Evolutionary conservation across 257 asterid genomes (phyloP), one percentile per base, ranked within the genome.

Genomic region (Buddleja alternifolia): DNA sequence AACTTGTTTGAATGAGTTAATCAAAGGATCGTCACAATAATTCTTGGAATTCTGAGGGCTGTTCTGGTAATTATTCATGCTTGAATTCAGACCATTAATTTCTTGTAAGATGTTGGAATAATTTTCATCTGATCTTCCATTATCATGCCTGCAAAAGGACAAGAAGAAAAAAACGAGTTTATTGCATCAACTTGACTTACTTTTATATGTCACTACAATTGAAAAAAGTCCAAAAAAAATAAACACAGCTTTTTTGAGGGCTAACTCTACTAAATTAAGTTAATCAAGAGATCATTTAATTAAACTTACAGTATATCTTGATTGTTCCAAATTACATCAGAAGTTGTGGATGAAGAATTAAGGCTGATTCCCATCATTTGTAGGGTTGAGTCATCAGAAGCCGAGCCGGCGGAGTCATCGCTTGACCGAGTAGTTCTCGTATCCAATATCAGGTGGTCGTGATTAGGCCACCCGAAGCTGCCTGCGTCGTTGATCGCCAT

Each of bases 241-340:
- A n/a, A 14, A 17, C 46, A 7, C 46, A 69, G 72, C 69, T 56
- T 73, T 50, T 70, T 57, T 54, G 4, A 21, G 59, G 19, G 67
- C n/a, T n/a, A n/a, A n/a, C 57, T 58, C 52, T 40, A 46, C n/a
- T 61, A 17, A 52, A 57, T 63, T 67, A n/a, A n/a, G n/a, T n/a
- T n/a, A n/a, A n/a, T n/a, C n/a, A 10, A 45, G 8, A 12, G 14
- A 47, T 2, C 8, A 47, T 47, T 20, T 3, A 17, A 37, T 42
- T 25, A 5, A 64, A 45, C 97, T 90, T 77, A 90, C 97, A 74
- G 41, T 25, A 80, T 67, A 67, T 85, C 77, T 16, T 60, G 90
- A 67, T 82, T n/a, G n/a, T n/a, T 81, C 89, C 88, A 81, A 23
- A 69, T 48, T 51, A 51, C 68, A 4, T 64, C 52, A 6, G 78